A percentile compares a stretch with the other conserved stretches of the same genome.
These are phyloP conservation scores for Acer negundo DNA, from an alignment of 345 rosid genomes.

Conservation along the genomic window DNA sequence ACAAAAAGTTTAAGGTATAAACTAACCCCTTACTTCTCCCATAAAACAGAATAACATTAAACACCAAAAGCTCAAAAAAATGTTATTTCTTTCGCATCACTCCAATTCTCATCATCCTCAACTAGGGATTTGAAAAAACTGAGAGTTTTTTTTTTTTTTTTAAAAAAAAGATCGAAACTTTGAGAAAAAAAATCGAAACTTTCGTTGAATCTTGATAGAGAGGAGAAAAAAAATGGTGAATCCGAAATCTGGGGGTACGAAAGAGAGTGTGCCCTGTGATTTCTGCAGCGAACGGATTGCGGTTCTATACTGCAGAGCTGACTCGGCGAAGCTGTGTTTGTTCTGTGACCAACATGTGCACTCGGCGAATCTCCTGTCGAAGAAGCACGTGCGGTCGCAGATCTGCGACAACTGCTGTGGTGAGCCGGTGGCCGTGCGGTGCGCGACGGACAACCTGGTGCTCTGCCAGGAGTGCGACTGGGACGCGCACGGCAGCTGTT, in stretches of 20 bases:
- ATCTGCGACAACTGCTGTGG: slow-evolving; percentile 78
- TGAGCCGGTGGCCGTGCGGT: slow-evolving; percentile 68
- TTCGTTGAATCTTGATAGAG: not conserved
- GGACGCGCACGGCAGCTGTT: slow-evolving; percentile 72
- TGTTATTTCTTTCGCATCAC: not conserved
- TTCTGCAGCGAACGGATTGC: slow-evolving; percentile 72
- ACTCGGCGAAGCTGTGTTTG: slow-evolving; percentile 84
- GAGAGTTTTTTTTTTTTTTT: too few relatives aligned
- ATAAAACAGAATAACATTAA: not conserved
- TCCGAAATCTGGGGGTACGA: slow-evolving; percentile 23
- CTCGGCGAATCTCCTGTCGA: slow-evolving; percentile 78
- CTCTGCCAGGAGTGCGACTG: slow-evolving; percentile 73
- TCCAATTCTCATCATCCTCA: not conserved
- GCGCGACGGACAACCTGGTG: slow-evolving; percentile 58
- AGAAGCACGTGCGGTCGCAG: slow-evolving; percentile 86
- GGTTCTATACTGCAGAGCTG: slow-evolving; percentile 83
- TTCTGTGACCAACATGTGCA: slow-evolving; percentile 92
- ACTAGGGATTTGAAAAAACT: not conserved
- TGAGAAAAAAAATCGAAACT: not conserved
- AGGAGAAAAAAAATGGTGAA: slow-evolving; percentile 31
- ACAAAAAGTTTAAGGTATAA: too few relatives aligned
- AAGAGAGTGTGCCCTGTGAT: slow-evolving; percentile 56
- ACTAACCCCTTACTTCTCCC: not conserved
- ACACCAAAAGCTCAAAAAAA: slow-evolving; percentile 1
- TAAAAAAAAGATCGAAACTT: not conserved